Evolutionary conservation across 495 filamentous ascomycete genomes (phyloP), one percentile per base, ranked within the genome.

Genomic region (Tuber brumale): DNA sequence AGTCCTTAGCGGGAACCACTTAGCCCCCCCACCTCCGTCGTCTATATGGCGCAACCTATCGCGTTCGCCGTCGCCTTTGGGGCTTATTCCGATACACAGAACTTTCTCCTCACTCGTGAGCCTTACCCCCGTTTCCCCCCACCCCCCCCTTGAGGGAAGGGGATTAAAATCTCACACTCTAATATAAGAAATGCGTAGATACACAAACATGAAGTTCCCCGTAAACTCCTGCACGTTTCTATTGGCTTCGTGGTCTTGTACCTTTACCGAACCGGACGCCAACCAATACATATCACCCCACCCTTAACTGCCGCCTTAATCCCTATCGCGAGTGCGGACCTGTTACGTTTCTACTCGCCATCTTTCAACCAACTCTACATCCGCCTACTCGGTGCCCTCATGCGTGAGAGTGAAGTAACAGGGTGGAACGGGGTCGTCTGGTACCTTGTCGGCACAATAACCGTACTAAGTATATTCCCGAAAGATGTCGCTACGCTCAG

Each of bases 391-490:
- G 95, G 95, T 46, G 92, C 94, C 21, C 86, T 98, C 75, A 99
- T 99, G 95, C 92, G 95, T 74, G 95, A 99, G 86, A 93, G 90
- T 74, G 95, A 99, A 85, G 97, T 94, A 73, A 86, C 89, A 23
- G 92, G 93, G 46, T 98, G 92, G 86, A 99, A 99, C 83, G 95
- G 95, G 61, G 95, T 97, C 73, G 94, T 99, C 74, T 97, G 92
- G 88, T 99, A 97, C 81, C 89, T 99, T 9, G 88, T 97, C 18
- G 95, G 95, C 21, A 91, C 94, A 35, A 97, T 93, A 87, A 88
- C 89, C 27, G 94, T 93, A 39, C 88, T 99, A 66, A 87, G 89
- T 75, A 94, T 93, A 84, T 94, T 94, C 83, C 94, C 94, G 41
- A 98, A 97, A 84, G 95, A 99, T 79, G 89, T 98, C n/a, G 93